Conservation (phyloP, 116 monocot genomes). For the Papilionanthe hybrid region DNA sequence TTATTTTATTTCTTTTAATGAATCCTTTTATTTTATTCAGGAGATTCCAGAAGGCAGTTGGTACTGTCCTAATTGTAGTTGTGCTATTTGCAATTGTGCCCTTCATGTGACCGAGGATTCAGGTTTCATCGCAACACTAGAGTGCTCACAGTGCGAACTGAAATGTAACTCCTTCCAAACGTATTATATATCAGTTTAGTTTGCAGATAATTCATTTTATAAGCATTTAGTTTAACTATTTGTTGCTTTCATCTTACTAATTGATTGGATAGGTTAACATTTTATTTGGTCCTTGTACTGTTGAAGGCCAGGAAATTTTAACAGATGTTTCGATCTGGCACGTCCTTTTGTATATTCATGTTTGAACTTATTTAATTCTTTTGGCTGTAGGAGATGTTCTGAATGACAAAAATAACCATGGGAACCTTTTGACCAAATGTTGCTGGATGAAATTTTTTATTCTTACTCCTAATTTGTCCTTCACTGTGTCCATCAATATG, state of each 20-base stretch:
- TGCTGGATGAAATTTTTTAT: too few species aligned
- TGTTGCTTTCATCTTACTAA: not conserved
- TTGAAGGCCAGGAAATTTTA: not conserved
- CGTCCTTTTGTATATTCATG: too few species aligned
- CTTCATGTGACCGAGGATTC: constrained; percentile 20
- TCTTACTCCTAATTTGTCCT: too few species aligned
- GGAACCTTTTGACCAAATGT: too few species aligned
- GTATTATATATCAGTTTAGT: not conserved
- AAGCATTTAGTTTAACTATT: not conserved
- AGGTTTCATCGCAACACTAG: constrained; percentile 23
- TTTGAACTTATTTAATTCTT: too few species aligned
- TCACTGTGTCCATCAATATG: too few species aligned
- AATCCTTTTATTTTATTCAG: constrained; percentile 31
- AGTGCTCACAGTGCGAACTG: constrained; percentile 71
- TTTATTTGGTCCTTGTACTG: not conserved
- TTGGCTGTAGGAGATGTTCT: too few species aligned
- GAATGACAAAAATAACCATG: too few species aligned
- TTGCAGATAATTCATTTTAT: constrained; percentile 1
- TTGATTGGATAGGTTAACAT: not conserved
- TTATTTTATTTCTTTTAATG: not conserved
- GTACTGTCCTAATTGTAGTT: constrained; percentile 76
- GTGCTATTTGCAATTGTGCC: constrained; percentile 43
- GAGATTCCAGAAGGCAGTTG: constrained; percentile 82
- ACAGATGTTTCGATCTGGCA: too few species aligned
- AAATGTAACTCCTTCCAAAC: constrained; percentile 48